These are phyloP conservation scores for Scedosporium apiospermum DNA, from an alignment of 2,329 filamentous ascomycete species.

Conservation along the genomic window DNA sequence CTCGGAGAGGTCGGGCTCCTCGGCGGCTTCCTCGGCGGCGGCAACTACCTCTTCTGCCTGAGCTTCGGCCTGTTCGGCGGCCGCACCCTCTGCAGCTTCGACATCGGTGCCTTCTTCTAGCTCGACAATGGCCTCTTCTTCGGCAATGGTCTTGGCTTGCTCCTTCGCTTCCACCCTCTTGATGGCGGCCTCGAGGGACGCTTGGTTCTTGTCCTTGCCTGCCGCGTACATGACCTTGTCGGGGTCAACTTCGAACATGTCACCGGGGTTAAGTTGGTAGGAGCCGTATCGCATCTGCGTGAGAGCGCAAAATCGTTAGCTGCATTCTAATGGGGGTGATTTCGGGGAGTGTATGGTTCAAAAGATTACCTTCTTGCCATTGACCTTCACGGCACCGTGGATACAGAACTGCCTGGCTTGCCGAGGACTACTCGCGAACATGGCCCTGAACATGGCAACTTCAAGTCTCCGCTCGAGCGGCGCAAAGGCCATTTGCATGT, in stretches of 20 bases:
- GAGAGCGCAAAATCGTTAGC: neutral
- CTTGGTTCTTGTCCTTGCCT: slow-evolving; percentile 55
- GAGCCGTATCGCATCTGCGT: slow-evolving; percentile 79
- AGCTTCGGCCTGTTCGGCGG: slow-evolving; percentile 20
- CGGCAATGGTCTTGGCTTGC: slow-evolving; percentile 14
- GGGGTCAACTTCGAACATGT: slow-evolving; percentile 93
- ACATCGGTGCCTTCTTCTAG: slow-evolving; percentile 23
- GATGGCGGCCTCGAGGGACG: slow-evolving; percentile 9
- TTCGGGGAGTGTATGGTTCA: neutral
- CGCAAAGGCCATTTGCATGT: slow-evolving; percentile 93
- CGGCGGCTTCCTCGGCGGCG: slow-evolving; percentile 11
- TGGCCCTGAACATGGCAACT: slow-evolving; percentile 83
- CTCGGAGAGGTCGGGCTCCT: slow-evolving; percentile 9
- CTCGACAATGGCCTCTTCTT: slow-evolving; percentile 12
- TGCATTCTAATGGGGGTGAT: neutral
- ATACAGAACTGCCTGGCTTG: slow-evolving; percentile 93
- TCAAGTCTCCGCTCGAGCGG: slow-evolving; percentile 86
- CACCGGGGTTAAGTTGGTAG: slow-evolving; percentile 91
- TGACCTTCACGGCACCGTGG: slow-evolving; percentile 89
- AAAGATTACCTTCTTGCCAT: slow-evolving; percentile 73
- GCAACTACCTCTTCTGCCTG: slow-evolving; percentile 11
- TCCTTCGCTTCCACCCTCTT: slow-evolving; percentile 9
- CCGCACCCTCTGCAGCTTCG: slow-evolving; percentile 12
- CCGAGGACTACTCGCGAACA: slow-evolving; percentile 88
- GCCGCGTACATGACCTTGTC: slow-evolving; percentile 85